A percentile compares a stretch with the other conserved stretches of the same genome.
Conservation (phyloP, 2,329 filamentous ascomycete species). For the Epichloe gansuensis region DNA sequence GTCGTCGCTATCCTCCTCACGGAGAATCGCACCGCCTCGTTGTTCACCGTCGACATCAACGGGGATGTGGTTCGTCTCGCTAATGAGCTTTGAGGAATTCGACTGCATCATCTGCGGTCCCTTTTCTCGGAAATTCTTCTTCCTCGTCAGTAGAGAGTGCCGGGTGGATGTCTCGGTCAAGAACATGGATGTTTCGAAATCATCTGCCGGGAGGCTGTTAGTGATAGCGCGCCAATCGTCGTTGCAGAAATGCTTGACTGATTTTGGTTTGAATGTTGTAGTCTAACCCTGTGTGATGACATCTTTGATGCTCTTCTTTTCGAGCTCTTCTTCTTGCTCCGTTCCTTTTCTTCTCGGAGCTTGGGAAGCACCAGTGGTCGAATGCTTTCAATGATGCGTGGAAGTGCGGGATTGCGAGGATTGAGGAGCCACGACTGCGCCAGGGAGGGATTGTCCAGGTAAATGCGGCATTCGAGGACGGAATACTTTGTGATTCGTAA, state of each 20-base stretch:
- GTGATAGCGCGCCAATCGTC: background rate
- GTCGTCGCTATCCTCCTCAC: conserved; percentile 39
- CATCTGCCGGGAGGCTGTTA: conserved; percentile 43
- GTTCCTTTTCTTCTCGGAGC: conserved; percentile 69
- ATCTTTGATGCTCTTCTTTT: conserved; percentile 82
- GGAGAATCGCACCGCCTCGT: conserved; percentile 15
- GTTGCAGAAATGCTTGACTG: background rate
- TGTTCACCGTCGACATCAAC: conserved; percentile 29
- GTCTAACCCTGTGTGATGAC: conserved; percentile 63
- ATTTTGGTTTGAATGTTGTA: background rate
- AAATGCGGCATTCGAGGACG: conserved; percentile 92
- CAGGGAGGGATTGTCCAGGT: conserved; percentile 81
- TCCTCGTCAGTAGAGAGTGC: conserved; percentile 76
- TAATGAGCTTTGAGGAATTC: conserved; percentile 51
- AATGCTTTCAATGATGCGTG: conserved; percentile 73
- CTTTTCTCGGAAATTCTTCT: conserved; percentile 61
- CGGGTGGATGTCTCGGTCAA: conserved; percentile 75
- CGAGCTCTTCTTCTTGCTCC: conserved; percentile 46
- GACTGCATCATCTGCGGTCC: conserved; percentile 41
- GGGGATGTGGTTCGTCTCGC: conserved; percentile 40
- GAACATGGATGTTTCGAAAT: conserved; percentile 93
- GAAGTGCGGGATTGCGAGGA: conserved; percentile 61
- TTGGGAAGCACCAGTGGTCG: conserved; percentile 83
- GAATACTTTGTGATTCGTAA: conserved; percentile 86
- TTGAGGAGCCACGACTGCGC: conserved; percentile 75